Evolutionary conservation across 768 basidiomycete genomes (phyloP).

Genomic region (Lanmaoa rubissima): DNA sequence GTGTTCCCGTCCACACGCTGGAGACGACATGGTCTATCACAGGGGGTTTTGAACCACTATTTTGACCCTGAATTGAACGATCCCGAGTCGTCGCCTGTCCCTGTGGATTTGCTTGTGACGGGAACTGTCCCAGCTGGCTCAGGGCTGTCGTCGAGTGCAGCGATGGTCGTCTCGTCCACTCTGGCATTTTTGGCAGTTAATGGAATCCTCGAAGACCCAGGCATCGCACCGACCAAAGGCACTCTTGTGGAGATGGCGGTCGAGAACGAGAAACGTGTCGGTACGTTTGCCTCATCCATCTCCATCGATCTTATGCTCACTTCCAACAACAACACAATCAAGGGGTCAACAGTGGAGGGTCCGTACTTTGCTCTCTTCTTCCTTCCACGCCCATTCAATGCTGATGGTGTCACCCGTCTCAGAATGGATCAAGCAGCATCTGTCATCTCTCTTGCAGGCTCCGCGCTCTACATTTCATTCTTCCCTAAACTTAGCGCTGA

Average conservation of each 20-base stretch:
- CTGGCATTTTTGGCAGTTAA: conserved; percentile 79
- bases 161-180: conserved; percentile 87
- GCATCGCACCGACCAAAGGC: conserved; percentile 47
- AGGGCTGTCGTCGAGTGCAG: conserved; percentile 84
- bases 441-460: conserved; percentile 67
- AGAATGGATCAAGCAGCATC: conserved; percentile 94
- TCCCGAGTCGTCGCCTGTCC: conserved; percentile 40
- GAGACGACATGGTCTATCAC: not conserved
- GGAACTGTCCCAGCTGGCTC: conserved; percentile 86
- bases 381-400: not conserved
- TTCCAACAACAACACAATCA: conserved; percentile 3
- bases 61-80: conserved; percentile 35
- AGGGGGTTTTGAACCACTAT: conserved; percentile 70
- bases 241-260: conserved; percentile 77
- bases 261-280: conserved; percentile 82
- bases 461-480: conserved; percentile 80
- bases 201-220: conserved; percentile 45
- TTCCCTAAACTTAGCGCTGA: conserved; percentile 68
- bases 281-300: conserved; percentile 31
- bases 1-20: too few relatives aligned
- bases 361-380: conserved; percentile 18
- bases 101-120: conserved; percentile 73
- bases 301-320: not conserved
- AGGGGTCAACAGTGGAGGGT: conserved; percentile 80
- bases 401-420: not conserved